A percentile compares a stretch with the other conserved stretches of the same genome.
phyloP scores from a whole-genome alignment of 2,329 filamentous ascomycete genomes.

The Aspergillus sp. region DNA sequence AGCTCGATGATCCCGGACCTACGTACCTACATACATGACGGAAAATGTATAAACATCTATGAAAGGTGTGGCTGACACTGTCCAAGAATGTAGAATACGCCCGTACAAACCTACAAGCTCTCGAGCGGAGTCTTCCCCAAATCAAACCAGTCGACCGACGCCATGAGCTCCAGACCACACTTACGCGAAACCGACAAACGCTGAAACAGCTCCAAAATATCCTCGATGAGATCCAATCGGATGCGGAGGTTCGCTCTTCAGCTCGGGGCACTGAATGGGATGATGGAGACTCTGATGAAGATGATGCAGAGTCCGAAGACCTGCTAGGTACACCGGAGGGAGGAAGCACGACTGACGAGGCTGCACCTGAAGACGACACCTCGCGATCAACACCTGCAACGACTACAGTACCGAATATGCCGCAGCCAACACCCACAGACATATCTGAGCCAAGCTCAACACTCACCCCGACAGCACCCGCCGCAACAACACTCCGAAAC shows the following conservation, averaged over 20 bases:
- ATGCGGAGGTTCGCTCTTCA: constrained; percentile 24
- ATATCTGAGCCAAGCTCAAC: constrained; percentile 7
- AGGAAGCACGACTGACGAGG: constrained; percentile 18
- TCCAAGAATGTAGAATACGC: constrained; percentile 51
- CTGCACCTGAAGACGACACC: constrained; percentile 5
- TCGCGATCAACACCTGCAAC: background rate
- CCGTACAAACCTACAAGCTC: constrained; percentile 44
- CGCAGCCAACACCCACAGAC: background rate
- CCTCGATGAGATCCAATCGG: constrained; percentile 38
- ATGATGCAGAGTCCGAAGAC: constrained; percentile 28
- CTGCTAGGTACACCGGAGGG: constrained; percentile 30
- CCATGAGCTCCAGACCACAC: constrained; percentile 45
- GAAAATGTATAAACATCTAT: background rate
- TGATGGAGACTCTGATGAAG: constrained; percentile 27
- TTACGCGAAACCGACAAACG: constrained; percentile 43
- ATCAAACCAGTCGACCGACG: constrained; percentile 46
- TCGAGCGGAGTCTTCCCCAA: constrained; percentile 46
- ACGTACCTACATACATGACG: background rate
- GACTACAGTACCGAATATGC: background rate
- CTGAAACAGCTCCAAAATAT: constrained; percentile 38
- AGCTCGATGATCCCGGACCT: background rate
- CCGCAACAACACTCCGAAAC: constrained; percentile 32
- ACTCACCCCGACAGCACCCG: constrained; percentile 13
- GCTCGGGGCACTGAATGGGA: background rate
- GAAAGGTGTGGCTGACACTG: background rate